Conservation (phyloP, 805 yeast species). For the Metschnikowia henanensis region DNA sequence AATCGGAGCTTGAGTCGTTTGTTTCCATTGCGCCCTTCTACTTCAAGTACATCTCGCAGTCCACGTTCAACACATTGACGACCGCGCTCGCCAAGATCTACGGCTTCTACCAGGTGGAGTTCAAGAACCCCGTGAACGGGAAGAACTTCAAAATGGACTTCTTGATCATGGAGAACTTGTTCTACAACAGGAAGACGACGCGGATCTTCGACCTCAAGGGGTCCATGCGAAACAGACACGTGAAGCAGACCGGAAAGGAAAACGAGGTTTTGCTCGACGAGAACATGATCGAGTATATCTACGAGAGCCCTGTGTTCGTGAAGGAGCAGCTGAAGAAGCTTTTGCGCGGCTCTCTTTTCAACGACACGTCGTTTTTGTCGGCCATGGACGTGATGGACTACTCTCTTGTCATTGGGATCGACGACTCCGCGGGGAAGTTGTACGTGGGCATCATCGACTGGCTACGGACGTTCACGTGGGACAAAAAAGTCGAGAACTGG, state of each 20-base stretch:
- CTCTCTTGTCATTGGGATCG: constrained; percentile 91
- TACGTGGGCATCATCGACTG: constrained; percentile 95
- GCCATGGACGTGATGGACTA: constrained; percentile 99
- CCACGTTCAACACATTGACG: constrained; percentile 90
- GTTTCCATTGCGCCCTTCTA: constrained; percentile 95
- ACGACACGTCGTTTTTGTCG: constrained; percentile 89
- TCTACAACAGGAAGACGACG: constrained; percentile 77
- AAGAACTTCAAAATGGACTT: constrained; percentile 84
- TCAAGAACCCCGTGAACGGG: constrained; percentile 74
- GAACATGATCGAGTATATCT: constrained; percentile 97
- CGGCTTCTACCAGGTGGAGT: constrained; percentile 93
- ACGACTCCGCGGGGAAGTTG: constrained; percentile 58
- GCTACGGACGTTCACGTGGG: constrained; percentile 97
- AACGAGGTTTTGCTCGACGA: constrained; percentile 95
- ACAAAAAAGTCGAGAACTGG: constrained; percentile 97
- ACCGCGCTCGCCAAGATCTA: constrained; percentile 93
- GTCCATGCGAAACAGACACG: constrained; percentile 96
- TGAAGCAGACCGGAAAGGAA: constrained; percentile 92
- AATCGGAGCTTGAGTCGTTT: constrained; percentile 88
- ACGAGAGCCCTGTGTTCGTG: constrained; percentile 93
- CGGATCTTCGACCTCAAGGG: constrained; percentile 96
- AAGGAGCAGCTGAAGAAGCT: constrained; percentile 87
- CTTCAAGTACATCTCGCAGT: constrained; percentile 94
- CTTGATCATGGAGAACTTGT: constrained; percentile 92
- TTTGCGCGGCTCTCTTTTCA: constrained; percentile 86